Evolutionary conservation across 306 rosid genomes (phyloP), one percentile per base, ranked within the genome.

Genomic region (Casuarina cunninghamiana): DNA sequence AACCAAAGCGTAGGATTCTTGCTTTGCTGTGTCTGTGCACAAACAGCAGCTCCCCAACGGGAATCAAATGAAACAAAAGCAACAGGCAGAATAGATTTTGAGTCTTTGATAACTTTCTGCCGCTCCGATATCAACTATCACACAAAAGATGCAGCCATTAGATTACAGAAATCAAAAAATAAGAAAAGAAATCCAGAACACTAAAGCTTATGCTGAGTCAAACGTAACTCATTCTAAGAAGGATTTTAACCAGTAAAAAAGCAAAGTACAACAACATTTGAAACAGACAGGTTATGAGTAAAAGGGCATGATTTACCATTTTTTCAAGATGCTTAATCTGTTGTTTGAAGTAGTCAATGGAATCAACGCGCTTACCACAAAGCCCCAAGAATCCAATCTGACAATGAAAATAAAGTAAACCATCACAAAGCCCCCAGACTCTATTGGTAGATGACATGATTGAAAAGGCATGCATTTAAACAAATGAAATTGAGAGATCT

Each of bases 11-110:
- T 95, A 38, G 99, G 99, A 73, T 95, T 95, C 78, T 83, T 91
- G 90, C 96, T 91, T 79, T 95, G 99, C 69, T 90, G 95, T 54
- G 99, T 95, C 86, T 95, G 97, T 16, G 99, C 99, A 83, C 99
- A 95, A 80, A 95, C 97, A 0, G 99, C 90, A 7, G 99, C 97
- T 53, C 96, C 97, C 97, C 99, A 95, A 11, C 97, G 93, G 0
- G 97, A 93, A 68, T 84, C 82, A 82, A 95, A 95, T 6, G 94
- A 95, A 78, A 95, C 91, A 84, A 95, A 95, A 75, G 97, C 88
- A 74, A 93, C 99, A 1, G 99, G 99, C 78, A 88, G 79, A 77
- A 93, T 79, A 53, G 89, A 83, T 83, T 89, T 93, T 35, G 97
- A 48, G 79, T 93, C 97, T 81, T 90, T 93, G 87, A 95, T 78